Conservation (phyloP, 1,284 basidiomycete genomes). For the Moesziomyces globuligerus region DNA sequence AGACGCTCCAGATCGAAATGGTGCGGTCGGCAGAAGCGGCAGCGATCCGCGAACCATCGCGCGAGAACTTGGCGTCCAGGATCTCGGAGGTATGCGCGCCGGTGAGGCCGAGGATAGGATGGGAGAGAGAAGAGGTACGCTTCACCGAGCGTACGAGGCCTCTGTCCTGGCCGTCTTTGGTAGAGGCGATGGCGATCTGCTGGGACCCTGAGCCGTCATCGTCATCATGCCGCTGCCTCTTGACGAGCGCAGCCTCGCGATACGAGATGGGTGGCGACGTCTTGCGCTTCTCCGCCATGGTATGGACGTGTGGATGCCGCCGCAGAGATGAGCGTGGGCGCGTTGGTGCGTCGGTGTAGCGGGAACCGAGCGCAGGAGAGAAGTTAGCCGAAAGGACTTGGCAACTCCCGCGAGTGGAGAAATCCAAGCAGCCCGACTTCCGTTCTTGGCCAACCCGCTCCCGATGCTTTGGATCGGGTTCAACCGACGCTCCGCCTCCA, state of each 20-base stretch:
- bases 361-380: neutral
- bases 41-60: conserved; percentile 58
- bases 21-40: conserved; percentile 59
- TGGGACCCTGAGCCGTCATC: conserved; percentile 29
- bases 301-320: neutral
- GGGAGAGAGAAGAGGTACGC: conserved; percentile 52
- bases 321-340: neutral
- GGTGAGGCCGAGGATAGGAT: conserved; percentile 59
- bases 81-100: conserved; percentile 62
- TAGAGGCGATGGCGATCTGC: conserved; percentile 54
- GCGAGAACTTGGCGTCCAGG: conserved; percentile 61
- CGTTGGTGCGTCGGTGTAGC: too few species aligned
- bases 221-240: conserved; percentile 51
- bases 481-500: neutral
- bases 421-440: neutral
- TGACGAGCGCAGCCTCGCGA: conserved; percentile 49
- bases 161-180: conserved; percentile 51
- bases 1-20: conserved; percentile 65
- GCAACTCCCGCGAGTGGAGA: neutral
- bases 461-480: neutral
- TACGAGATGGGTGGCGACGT: conserved; percentile 47
- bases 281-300: conserved; percentile 64
- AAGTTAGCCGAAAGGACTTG: neutral
- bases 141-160: conserved; percentile 53
- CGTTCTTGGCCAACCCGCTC: neutral